A percentile compares a stretch with the other conserved stretches of the same genome.
Conservation (phyloP, 1,284 basidiomycete genomes). For the Rhodotorula sp. region DNA sequence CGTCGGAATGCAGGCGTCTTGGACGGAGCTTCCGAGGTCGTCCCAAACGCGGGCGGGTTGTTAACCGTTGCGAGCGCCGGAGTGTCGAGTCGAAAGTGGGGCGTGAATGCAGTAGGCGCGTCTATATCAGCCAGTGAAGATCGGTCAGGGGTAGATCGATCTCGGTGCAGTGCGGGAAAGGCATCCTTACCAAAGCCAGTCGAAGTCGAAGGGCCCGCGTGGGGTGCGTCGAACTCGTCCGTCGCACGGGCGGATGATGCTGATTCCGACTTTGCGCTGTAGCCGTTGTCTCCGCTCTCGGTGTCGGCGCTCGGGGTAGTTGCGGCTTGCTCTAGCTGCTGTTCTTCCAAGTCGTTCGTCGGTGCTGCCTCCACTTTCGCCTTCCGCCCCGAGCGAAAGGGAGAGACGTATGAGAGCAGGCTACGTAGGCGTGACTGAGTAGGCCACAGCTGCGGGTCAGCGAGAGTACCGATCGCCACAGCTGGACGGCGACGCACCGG, state of each 20-base stretch:
- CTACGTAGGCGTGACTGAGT: constrained; percentile 22
- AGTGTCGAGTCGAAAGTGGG: constrained; percentile 18
- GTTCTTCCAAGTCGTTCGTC: not conserved
- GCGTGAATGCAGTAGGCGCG: constrained; percentile 39
- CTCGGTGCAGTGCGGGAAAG: too few species aligned
- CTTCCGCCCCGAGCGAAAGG: constrained; percentile 21
- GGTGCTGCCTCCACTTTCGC: not conserved
- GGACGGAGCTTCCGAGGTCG: not conserved
- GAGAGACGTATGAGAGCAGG: constrained; percentile 31
- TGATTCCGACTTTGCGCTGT: constrained; percentile 33
- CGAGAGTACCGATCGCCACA: not conserved
- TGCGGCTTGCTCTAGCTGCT: not conserved
- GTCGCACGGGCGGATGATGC: constrained; percentile 20
- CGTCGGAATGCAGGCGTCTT: constrained; percentile 1
- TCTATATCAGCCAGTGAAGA: not conserved
- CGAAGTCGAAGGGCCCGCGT: too few species aligned
- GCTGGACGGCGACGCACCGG: constrained; percentile 6
- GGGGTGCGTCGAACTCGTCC: too few species aligned
- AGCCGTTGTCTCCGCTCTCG: constrained; percentile 25
- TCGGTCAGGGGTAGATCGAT: too few species aligned
- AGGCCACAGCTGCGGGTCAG: not conserved
- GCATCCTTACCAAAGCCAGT: too few species aligned
- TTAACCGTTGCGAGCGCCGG: not conserved
- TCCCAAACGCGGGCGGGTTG: not conserved
- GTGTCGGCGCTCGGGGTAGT: constrained; percentile 9